Evolutionary conservation across 2,329 filamentous ascomycete species (phyloP), one percentile per base, ranked within the genome.

Genomic region (Fusarium buharicum): DNA sequence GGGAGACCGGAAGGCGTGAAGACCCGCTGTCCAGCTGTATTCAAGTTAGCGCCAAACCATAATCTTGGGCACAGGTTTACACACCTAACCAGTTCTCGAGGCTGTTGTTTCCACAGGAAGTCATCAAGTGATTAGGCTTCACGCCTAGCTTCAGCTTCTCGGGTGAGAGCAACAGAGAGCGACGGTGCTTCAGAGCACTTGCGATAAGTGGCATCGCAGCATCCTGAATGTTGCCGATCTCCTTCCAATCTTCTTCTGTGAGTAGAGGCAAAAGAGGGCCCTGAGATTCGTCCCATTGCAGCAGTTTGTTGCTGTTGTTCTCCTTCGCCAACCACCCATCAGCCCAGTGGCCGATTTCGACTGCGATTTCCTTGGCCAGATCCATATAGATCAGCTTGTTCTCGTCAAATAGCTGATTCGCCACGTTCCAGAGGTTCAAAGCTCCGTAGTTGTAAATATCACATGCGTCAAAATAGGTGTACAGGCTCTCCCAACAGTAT

Each of bases 381-480:
- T 74, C 72, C 2, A 56, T 48, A 13, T 67, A 50, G 30, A 79
- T 73, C 12, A 72, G 67, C 31, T 67, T 53, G 24, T 81, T 82
- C 65, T 82, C 79, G 14, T 74, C 72, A 36, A 66, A 69, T 2
- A 83, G 67, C 9, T 75, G 74, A 27, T 77, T 74, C 39, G 82
- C 62, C 30, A 84, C 73, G 22, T 78, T 79, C 77, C 77, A 82
- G 12, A 84, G 71, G 58, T 85, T 85, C 57, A 78, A 71, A 0
- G 78, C 78, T 8, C 82, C 82, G 12, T 77, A 72, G 31, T 74
- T 43, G 67, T 81, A 84, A 24, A 85, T 71, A 45, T 84, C 82
- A 10, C 69, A 55, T 1, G 76, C 74, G 59, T 84, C 82, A 43
- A 81, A 85, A 61, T 80, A 84, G 2, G 70, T 64, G 72, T 79